phyloP scores from a whole-genome alignment of 441 rosid genomes.

The Gossypium gossypioides region DNA sequence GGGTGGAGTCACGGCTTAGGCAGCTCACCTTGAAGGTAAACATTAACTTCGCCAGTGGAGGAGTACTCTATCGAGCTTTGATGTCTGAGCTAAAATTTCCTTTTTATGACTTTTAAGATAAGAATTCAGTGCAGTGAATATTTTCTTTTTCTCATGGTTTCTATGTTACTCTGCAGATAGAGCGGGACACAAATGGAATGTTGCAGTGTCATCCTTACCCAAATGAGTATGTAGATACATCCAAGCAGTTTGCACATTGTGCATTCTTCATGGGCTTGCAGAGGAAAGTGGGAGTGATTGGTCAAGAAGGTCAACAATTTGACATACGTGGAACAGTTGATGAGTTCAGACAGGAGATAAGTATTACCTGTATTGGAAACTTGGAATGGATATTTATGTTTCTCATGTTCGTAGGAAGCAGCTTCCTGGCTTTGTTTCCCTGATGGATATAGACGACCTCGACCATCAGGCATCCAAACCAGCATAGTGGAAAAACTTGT shows the following conservation, averaged over 20 bases:
- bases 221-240: conserved; percentile 38
- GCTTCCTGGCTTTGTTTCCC: conserved; percentile 63
- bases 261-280: conserved; percentile 68
- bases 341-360: conserved; percentile 46
- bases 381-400: conserved; percentile 59
- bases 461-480: conserved; percentile 47
- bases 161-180: conserved; percentile 37
- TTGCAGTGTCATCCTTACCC: conserved; percentile 71
- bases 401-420: conserved; percentile 55
- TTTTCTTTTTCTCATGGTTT: conserved; percentile 9
- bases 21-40: conserved; percentile 59
- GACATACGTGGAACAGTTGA: conserved; percentile 63
- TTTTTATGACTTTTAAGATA: background rate
- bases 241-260: conserved; percentile 48
- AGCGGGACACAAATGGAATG: conserved; percentile 59
- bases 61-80: background rate
- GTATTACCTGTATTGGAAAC: conserved; percentile 53
- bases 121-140: background rate
- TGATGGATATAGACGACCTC: conserved; percentile 52
- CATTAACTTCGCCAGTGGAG: background rate
- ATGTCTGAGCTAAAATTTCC: background rate
- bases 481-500: conserved; percentile 32
- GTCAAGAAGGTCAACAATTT: conserved; percentile 64
- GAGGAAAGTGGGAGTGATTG: conserved; percentile 50
- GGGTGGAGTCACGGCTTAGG: conserved; percentile 70